A percentile compares a stretch with the other conserved stretches of the same genome.
Evolutionary conservation across 1,284 basidiomycete genomes (phyloP).

Genomic region (Ceraceosorus guamensis): DNA sequence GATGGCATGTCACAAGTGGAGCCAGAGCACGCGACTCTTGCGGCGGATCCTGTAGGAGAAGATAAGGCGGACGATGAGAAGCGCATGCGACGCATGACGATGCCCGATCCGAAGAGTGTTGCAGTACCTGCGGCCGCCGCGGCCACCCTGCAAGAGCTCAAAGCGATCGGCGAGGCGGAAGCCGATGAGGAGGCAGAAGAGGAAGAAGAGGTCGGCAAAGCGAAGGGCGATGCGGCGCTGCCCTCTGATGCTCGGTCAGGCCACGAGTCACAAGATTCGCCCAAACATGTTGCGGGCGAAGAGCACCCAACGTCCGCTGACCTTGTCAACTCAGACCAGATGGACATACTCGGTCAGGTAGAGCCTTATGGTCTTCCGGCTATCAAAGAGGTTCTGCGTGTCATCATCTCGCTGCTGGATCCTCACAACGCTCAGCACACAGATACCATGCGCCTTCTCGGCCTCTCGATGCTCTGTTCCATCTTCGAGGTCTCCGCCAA

Average conservation of each 20-base stretch:
- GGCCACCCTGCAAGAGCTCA: slow-evolving; percentile 24
- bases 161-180: slow-evolving; percentile 29
- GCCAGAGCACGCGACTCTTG: slow-evolving; percentile 37
- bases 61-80: slow-evolving; percentile 28
- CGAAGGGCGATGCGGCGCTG: slow-evolving; percentile 7
- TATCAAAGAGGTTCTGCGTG: slow-evolving; percentile 83
- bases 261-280: not conserved
- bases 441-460: slow-evolving; percentile 85
- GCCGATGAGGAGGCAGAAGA: slow-evolving; percentile 8
- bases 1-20: slow-evolving; percentile 24
- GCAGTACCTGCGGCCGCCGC: slow-evolving; percentile 39
- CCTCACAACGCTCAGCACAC: slow-evolving; percentile 91
- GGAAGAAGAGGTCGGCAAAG: not conserved
- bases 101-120: slow-evolving; percentile 47
- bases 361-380: slow-evolving; percentile 77
- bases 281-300: too few relatives aligned
- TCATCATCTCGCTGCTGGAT: slow-evolving; percentile 88
- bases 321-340: not conserved
- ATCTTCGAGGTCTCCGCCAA: slow-evolving; percentile 78
- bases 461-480: slow-evolving; percentile 79
- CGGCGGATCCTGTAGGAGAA: slow-evolving; percentile 18
- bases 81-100: slow-evolving; percentile 42
- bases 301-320: too few relatives aligned
- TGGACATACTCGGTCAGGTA: not conserved
- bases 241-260: slow-evolving; percentile 4